Conservation (phyloP, 352 stramenopile species). For the Phytopythium cucurbitacearum region DNA sequence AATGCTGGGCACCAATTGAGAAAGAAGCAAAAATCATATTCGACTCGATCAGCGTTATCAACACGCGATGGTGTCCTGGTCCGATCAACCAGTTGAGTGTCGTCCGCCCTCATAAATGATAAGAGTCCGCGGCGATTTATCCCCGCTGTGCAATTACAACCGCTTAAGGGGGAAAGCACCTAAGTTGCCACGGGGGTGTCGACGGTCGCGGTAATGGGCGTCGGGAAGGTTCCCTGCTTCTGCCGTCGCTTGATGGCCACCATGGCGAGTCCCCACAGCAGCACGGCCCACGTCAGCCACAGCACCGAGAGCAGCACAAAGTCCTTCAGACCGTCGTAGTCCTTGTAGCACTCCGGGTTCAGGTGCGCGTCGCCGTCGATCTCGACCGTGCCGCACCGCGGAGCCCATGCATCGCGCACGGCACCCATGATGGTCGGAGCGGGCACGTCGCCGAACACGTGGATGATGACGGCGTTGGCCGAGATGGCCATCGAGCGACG, state of each 20-base stretch:
- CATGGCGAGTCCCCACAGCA: conserved; percentile 37
- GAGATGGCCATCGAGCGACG: conserved; percentile 77
- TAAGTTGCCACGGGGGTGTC: background rate
- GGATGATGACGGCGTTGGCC: conserved; percentile 78
- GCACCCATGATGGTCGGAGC: conserved; percentile 82
- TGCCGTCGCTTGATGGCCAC: conserved; percentile 23
- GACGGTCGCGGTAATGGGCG: conserved; percentile 1
- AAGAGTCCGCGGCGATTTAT: too few species aligned
- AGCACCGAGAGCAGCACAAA: conserved; percentile 50
- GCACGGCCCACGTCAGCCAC: conserved; percentile 58
- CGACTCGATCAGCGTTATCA: too few species aligned
- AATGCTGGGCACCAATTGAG: too few species aligned
- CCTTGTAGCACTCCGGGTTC: conserved; percentile 42
- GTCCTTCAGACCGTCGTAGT: conserved; percentile 41
- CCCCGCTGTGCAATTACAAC: too few species aligned
- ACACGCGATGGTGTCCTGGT: too few species aligned
- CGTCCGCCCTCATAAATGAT: too few species aligned
- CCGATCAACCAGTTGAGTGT: too few species aligned
- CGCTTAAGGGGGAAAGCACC: too few species aligned
- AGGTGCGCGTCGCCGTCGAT: conserved; percentile 31
- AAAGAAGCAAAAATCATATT: too few species aligned
- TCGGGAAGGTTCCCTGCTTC: conserved; percentile 16
- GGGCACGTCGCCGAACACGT: conserved; percentile 89
- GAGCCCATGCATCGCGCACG: conserved; percentile 83
- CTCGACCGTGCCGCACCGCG: conserved; percentile 59